Evolutionary conservation across 2,329 filamentous ascomycete species (phyloP).

Genomic region (Colletotrichum theobromicola): DNA sequence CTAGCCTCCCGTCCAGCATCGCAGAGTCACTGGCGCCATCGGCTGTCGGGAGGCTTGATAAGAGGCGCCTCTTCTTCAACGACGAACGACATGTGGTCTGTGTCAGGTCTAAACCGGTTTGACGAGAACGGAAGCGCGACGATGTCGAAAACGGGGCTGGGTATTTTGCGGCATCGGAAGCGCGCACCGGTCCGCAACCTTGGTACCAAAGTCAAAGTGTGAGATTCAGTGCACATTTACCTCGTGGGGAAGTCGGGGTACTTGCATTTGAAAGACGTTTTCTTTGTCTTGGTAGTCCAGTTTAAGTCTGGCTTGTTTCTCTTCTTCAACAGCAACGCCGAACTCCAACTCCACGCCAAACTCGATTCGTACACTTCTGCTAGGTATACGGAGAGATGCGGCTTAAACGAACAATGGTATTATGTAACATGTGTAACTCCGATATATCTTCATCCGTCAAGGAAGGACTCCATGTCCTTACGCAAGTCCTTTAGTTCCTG

Average conservation of each 20-base stretch:
- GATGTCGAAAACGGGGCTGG: conserved; percentile 11
- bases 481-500: conserved; percentile 36
- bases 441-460: conserved; percentile 26
- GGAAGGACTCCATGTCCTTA: conserved; percentile 35
- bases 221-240: not conserved
- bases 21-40: not conserved
- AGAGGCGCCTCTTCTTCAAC: conserved; percentile 13
- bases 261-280: conserved; percentile 19
- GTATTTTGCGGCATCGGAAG: not conserved
- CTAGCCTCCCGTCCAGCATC: not conserved
- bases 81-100: conserved; percentile 5
- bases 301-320: conserved; percentile 10
- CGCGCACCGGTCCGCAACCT: conserved; percentile 10
- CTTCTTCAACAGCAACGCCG: not conserved
- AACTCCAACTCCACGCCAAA: not conserved
- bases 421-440: not conserved
- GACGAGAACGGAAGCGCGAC: not conserved
- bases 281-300: conserved; percentile 13
- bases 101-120: not conserved
- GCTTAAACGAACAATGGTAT: not conserved
- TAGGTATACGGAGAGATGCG: not conserved
- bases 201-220: not conserved
- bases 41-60: conserved; percentile 10
- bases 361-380: not conserved
- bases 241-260: conserved; percentile 13